Percentiles rank a stretch among this genome's conserved stretches.
These are phyloP conservation scores for Seiridium cupressi DNA, from an alignment of 2,329 filamentous ascomycete species.

Conservation along the genomic window DNA sequence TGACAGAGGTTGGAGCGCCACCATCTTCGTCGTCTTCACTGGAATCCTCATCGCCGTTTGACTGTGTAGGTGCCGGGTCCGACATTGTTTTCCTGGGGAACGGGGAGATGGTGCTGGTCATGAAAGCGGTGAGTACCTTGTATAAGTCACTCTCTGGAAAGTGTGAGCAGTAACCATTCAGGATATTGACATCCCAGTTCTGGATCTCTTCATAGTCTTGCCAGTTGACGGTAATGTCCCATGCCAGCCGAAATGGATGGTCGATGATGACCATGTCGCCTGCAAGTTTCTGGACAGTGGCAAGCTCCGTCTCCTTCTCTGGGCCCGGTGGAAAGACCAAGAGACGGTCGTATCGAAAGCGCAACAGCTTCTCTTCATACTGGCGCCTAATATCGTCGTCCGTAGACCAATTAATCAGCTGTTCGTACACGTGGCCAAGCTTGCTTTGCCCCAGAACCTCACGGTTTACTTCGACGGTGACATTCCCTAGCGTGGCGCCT, in stretches of 20 bases:
- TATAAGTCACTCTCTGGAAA: conserved; percentile 83
- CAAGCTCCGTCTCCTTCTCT: conserved; percentile 68
- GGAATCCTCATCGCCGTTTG: conserved; percentile 44
- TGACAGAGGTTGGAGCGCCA: conserved; percentile 49
- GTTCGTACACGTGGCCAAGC: conserved; percentile 76
- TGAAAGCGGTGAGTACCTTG: conserved; percentile 77
- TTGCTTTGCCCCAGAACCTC: conserved; percentile 77
- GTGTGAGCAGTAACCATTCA: conserved; percentile 77
- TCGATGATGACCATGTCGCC: conserved; percentile 96
- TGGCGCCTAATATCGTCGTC: conserved; percentile 81
- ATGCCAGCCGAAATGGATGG: conserved; percentile 84
- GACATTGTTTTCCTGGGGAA: conserved; percentile 53
- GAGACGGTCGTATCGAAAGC: conserved; percentile 77
- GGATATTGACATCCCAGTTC: conserved; percentile 75
- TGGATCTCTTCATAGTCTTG: conserved; percentile 71
- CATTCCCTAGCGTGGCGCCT: conserved; percentile 78
- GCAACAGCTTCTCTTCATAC: conserved; percentile 88
- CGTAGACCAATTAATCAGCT: conserved; percentile 84
- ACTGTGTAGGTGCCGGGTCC: conserved; percentile 13
- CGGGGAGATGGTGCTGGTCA: conserved; percentile 81
- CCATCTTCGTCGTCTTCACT: conserved; percentile 59
- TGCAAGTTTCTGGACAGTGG: conserved; percentile 73
- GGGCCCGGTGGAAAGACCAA: conserved; percentile 61
- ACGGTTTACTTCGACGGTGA: conserved; percentile 81
- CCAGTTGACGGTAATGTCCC: conserved; percentile 91